phyloP scores from a whole-genome alignment of 139 green algal species.

The Volvox reticuliferus region DNA sequence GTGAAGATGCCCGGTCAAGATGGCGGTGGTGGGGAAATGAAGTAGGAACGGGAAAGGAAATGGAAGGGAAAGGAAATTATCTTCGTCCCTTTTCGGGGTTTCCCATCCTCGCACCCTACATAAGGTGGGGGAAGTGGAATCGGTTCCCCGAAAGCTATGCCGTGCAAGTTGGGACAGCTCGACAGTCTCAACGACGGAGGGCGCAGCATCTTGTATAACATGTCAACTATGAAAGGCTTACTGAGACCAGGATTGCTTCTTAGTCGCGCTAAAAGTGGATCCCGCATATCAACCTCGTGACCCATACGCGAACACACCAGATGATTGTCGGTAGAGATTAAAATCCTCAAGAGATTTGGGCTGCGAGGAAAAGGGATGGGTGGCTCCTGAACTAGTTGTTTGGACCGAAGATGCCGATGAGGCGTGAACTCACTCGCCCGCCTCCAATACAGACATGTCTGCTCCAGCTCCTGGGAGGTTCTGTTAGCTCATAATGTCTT shows the following conservation, averaged over 20 bases:
- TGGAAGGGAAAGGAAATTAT: no score
- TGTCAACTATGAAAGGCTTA: not conserved
- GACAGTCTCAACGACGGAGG: not conserved
- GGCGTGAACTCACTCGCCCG: constrained; percentile 22
- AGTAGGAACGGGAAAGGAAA: no score
- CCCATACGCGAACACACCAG: constrained; percentile 72
- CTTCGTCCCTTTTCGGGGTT: no score
- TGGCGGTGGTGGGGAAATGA: no score
- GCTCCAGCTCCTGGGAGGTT: not conserved
- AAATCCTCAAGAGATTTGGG: constrained; percentile 78
- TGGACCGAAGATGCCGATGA: not conserved
- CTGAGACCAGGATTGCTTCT: not conserved
- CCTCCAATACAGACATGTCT: not conserved
- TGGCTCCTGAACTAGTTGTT: not conserved
- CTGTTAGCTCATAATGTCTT: not conserved
- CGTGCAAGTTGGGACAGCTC: not conserved
- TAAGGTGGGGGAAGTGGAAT: no score
- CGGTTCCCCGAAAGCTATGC: not conserved
- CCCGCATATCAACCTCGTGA: not conserved
- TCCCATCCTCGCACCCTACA: no score
- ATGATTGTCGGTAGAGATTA: constrained; percentile 98
- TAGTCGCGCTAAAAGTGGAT: not conserved
- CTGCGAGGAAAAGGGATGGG: not conserved
- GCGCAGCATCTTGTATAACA: not conserved
- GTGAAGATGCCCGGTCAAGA: no score